These are phyloP conservation scores for Xylaria sp. DNA, from an alignment of 2,329 filamentous ascomycete species.

Conservation along the genomic window DNA sequence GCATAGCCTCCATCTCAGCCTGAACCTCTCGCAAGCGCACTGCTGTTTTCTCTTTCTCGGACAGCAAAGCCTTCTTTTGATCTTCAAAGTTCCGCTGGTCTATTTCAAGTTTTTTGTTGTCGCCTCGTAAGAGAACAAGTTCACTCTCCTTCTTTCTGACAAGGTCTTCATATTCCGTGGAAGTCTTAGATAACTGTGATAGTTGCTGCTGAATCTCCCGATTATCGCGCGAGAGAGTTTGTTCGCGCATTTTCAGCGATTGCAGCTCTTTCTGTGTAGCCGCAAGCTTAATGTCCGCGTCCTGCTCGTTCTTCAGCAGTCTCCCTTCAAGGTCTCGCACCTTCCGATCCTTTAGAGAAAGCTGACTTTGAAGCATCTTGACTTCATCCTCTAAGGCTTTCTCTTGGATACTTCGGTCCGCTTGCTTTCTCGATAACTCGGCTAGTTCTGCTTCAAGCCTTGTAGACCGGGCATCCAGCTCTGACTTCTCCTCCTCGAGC, in stretches of 20 bases:
- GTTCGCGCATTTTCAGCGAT: conserved; percentile 75
- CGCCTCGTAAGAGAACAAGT: conserved; percentile 81
- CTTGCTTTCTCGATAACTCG: conserved; percentile 75
- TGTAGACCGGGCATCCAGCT: conserved; percentile 72
- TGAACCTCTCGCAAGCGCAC: conserved; percentile 83
- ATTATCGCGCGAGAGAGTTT: conserved; percentile 82
- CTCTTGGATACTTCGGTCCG: conserved; percentile 80
- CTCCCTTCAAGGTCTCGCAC: conserved; percentile 86
- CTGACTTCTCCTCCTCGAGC: conserved; percentile 86
- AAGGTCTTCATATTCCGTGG: conserved; percentile 93
- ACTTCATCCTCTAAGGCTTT: conserved; percentile 82
- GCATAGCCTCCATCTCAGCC: conserved; percentile 87
- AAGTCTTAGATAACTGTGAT: conserved; percentile 86
- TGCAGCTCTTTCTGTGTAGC: conserved; percentile 83
- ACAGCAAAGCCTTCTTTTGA: conserved; percentile 75
- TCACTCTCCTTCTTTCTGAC: conserved; percentile 95
- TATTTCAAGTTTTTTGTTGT: conserved; percentile 83
- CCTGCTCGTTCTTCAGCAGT: conserved; percentile 85
- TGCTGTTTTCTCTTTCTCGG: conserved; percentile 83
- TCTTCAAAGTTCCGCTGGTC: conserved; percentile 82
- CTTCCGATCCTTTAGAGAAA: conserved; percentile 89
- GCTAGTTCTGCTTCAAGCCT: conserved; percentile 77
- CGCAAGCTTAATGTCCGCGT: conserved; percentile 85
- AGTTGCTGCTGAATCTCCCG: conserved; percentile 85
- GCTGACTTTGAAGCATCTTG: conserved; percentile 89